Conservation (phyloP, 2,329 filamentous ascomycete species). For the Coniosporium tulheliwenetii region DNA sequence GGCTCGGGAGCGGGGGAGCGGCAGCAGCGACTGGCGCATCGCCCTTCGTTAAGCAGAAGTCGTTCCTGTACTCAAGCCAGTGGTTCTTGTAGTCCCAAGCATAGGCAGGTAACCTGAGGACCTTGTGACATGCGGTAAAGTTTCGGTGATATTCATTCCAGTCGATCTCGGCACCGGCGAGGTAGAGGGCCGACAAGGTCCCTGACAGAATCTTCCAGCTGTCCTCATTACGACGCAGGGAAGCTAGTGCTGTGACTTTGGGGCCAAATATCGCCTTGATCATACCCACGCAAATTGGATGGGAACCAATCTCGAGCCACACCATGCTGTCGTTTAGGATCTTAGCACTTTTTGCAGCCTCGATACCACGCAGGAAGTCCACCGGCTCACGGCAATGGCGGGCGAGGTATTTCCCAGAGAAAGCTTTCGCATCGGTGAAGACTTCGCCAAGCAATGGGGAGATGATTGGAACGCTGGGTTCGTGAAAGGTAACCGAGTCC, state of each 20-base stretch:
- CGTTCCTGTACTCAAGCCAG: conserved; percentile 12
- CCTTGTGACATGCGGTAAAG: conserved; percentile 26
- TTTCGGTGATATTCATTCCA: conserved; percentile 45
- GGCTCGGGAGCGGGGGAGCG: too few species aligned
- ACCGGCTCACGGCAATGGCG: conserved; percentile 6
- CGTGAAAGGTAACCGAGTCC: conserved; percentile 7
- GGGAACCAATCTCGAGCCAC: conserved; percentile 7
- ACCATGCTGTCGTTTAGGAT: conserved; percentile 3
- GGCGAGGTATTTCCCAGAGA: conserved; percentile 7
- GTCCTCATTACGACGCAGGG: conserved; percentile 4
- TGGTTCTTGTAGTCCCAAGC: conserved; percentile 12
- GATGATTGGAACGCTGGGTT: conserved; percentile 14
- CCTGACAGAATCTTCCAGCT: conserved; percentile 33
- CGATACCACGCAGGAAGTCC: conserved; percentile 3
- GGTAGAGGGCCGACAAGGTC: conserved; percentile 34
- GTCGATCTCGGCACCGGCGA: conserved; percentile 35
- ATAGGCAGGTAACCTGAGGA: conserved; percentile 34
- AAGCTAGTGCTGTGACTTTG: not conserved
- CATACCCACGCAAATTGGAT: conserved; percentile 3
- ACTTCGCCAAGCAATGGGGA: conserved; percentile 12
- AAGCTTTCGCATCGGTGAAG: conserved; percentile 6
- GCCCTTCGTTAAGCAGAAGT: conserved; percentile 1
- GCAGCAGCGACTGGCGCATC: not conserved
- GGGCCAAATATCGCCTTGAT: not conserved
- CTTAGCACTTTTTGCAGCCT: conserved; percentile 2